phyloP scores from a whole-genome alignment of 345 rosid genomes.

The Populus pruinosa region DNA sequence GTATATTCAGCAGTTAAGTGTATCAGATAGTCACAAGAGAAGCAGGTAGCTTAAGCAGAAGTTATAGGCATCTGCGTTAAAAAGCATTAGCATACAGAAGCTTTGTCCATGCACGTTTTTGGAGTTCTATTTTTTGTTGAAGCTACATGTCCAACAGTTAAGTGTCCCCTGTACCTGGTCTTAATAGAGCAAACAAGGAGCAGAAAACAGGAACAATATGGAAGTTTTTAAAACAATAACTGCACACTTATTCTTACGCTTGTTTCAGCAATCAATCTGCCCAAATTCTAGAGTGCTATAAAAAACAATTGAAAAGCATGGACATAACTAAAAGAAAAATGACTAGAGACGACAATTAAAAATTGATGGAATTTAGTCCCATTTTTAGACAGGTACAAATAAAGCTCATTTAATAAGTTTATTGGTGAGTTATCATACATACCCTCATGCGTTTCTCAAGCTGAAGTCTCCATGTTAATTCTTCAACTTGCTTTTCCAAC shows the following conservation, averaged over 20 bases:
- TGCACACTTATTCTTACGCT: neutral
- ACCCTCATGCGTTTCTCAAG: slow-evolving; percentile 98
- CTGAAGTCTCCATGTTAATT: slow-evolving; percentile 94
- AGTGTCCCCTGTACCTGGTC: neutral
- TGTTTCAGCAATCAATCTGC: neutral
- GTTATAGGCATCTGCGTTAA: neutral
- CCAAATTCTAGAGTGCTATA: neutral
- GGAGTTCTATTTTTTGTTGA: neutral
- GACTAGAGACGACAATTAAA: neutral
- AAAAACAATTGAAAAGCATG: neutral
- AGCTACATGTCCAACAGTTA: neutral
- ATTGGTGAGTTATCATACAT: slow-evolving; percentile 24
- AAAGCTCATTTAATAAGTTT: too few relatives aligned
- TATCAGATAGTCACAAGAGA: neutral
- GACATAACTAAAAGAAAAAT: neutral
- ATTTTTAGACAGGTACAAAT: neutral
- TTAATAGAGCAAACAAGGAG: neutral
- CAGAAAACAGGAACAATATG: slow-evolving; percentile 1
- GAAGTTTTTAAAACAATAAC: neutral
- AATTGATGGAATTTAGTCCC: neutral
- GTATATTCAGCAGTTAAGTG: too few relatives aligned
- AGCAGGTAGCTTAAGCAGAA: neutral
- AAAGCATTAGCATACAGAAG: neutral
- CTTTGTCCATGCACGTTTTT: neutral
- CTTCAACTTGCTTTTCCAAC: slow-evolving; percentile 98